Percentiles rank a stretch among this genome's conserved stretches.
Evolutionary conservation across 1,139 yeast species (phyloP).

Genomic region (Sugiyamaella xylanicola): DNA sequence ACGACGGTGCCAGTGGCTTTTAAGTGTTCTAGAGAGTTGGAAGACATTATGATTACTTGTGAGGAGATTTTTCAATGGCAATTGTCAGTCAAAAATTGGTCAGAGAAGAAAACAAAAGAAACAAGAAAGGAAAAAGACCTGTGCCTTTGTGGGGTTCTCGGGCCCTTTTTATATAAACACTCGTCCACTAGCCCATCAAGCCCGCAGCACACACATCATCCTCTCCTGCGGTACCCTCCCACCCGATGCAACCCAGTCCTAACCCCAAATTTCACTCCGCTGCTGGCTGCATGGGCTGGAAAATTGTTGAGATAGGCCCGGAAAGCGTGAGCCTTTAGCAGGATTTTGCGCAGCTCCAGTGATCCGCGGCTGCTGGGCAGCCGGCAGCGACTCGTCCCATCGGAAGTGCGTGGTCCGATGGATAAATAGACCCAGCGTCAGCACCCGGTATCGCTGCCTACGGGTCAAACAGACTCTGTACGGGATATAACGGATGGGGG

Average conservation of each 20-base stretch:
- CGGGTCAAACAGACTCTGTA: too few relatives aligned
- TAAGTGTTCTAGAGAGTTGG: constrained; percentile 85
- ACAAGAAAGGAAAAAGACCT: not conserved
- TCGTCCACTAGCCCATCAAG: not conserved
- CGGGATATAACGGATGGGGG: too few relatives aligned
- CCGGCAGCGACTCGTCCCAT: too few relatives aligned
- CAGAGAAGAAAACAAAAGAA: not conserved
- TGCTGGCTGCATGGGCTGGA: not conserved
- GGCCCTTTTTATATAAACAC: constrained; percentile 15
- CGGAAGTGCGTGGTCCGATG: constrained; percentile 14
- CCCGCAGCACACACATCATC: not conserved
- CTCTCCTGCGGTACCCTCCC: not conserved
- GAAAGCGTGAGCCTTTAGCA: too few relatives aligned
- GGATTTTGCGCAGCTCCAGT: too few relatives aligned
- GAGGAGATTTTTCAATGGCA: not conserved
- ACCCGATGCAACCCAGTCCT: not conserved
- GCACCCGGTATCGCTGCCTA: not conserved
- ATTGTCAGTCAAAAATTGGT: not conserved
- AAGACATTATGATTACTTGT: constrained; percentile 43
- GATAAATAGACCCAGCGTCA: constrained; percentile 4
- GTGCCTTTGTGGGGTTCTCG: constrained; percentile 13
- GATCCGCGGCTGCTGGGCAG: constrained; percentile 12
- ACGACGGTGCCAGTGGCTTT: constrained; percentile 95
- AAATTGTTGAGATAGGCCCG: too few relatives aligned
- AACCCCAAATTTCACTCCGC: constrained; percentile 5